These are phyloP conservation scores for Anisodus tanguticus DNA, from an alignment of 257 asterid genomes.

Conservation along the genomic window DNA sequence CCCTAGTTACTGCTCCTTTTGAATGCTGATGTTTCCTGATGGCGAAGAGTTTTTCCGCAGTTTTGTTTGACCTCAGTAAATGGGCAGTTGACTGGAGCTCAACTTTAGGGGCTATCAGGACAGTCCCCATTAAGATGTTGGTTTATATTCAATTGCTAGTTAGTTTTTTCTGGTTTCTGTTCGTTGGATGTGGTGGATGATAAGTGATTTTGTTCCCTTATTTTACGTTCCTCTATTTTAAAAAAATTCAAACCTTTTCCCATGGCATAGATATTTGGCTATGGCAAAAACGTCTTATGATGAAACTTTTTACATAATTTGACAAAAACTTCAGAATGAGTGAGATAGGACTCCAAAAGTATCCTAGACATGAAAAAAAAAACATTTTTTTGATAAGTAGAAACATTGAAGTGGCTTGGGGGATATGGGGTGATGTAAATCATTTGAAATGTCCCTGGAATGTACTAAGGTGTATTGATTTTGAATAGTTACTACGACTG, in stretches of 20 bases:
- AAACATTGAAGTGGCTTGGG: neutral
- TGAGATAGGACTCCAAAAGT: neutral
- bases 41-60: neutral
- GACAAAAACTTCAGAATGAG: neutral
- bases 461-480: neutral
- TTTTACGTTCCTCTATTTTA: neutral
- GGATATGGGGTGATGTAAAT: neutral
- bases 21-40: slow-evolving; percentile 7
- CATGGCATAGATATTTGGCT: neutral
- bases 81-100: slow-evolving; percentile 26
- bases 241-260: neutral
- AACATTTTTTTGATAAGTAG: neutral
- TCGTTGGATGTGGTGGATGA: neutral
- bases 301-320: neutral
- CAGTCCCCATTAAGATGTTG: neutral
- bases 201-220: slow-evolving; percentile 1
- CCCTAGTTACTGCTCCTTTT: slow-evolving; percentile 9
- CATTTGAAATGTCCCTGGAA: neutral
- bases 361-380: slow-evolving; percentile 1
- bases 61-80: neutral
- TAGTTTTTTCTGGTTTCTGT: neutral
- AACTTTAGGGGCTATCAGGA: slow-evolving; percentile 6
- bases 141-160: neutral
- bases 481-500: neutral
- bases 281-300: neutral